These are phyloP conservation scores for Penicillium sp. DNA, from an alignment of 2,329 filamentous ascomycete genomes.

Conservation along the genomic window DNA sequence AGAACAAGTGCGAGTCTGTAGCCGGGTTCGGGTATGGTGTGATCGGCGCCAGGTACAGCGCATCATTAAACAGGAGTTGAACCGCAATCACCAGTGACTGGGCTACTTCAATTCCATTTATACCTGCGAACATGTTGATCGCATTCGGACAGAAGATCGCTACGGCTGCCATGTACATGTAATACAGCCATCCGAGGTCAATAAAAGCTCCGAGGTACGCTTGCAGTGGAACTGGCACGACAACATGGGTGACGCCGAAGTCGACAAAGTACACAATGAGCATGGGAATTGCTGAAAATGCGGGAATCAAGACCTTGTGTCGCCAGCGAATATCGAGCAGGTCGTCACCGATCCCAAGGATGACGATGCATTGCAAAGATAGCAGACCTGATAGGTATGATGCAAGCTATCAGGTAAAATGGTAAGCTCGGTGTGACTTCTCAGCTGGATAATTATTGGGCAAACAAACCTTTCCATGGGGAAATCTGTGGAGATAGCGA, in stretches of 20 bases:
- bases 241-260: conserved; percentile 94
- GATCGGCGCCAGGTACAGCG: conserved; percentile 74
- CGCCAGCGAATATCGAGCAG: conserved; percentile 98
- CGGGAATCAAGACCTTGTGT: conserved; percentile 97
- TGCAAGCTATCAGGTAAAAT: conserved; percentile 63
- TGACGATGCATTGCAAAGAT: conserved; percentile 84
- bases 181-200: conserved; percentile 82
- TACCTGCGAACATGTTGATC: conserved; percentile 99
- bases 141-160: conserved; percentile 98
- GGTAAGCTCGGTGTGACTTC: background rate
- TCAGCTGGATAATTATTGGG: background rate
- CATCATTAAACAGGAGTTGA: conserved; percentile 82
- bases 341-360: conserved; percentile 92
- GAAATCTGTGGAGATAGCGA: conserved; percentile 85
- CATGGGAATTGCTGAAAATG: conserved; percentile 87
- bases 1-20: conserved; percentile 93
- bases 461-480: conserved; percentile 76
- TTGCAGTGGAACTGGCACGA: conserved; percentile 82
- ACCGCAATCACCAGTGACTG: conserved; percentile 89
- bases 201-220: conserved; percentile 81
- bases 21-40: conserved; percentile 86
- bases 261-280: conserved; percentile 98
- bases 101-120: conserved; percentile 95
- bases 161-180: conserved; percentile 92
- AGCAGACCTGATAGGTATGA: conserved; percentile 94